These are phyloP conservation scores for Vicia sativa DNA, from an alignment of 306 rosid genomes.

Conservation along the genomic window DNA sequence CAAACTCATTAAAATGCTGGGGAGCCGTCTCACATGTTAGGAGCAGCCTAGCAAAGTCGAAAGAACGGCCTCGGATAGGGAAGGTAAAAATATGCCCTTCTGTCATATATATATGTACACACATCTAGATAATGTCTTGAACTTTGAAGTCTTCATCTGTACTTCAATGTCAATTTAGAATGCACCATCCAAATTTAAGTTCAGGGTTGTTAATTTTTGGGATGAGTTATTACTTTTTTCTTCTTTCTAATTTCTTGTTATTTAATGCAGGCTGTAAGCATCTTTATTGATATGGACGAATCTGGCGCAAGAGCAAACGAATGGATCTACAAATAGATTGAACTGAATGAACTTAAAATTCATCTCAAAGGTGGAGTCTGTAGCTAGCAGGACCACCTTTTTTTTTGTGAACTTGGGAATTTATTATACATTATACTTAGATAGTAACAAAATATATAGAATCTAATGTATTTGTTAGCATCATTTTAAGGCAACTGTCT, in stretches of 20 bases:
- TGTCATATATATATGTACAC: neutral
- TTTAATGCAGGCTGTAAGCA: conserved; percentile 87
- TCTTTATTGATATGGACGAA: conserved; percentile 92
- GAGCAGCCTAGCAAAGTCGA: conserved; percentile 75
- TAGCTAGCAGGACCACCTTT: conserved; percentile 28
- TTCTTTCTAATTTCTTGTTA: neutral
- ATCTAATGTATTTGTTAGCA: conserved; percentile 36
- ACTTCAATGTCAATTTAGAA: no score
- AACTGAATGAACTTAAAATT: conserved; percentile 27
- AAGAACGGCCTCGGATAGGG: conserved; percentile 95
- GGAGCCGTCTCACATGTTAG: conserved; percentile 99
- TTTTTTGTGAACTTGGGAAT: conserved; percentile 21
- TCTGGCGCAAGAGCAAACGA: conserved; percentile 90
- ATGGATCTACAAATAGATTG: conserved; percentile 85
- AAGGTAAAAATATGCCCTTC: conserved; percentile 58
- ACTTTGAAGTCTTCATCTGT: no score
- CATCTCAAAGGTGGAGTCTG: conserved; percentile 25
- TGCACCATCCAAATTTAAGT: neutral
- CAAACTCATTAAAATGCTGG: conserved; percentile 90
- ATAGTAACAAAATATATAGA: conserved; percentile 26
- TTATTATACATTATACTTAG: conserved; percentile 26
- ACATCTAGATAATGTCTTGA: neutral
- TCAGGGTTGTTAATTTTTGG: neutral
- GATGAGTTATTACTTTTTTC: conserved; percentile 1
- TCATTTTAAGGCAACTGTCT: conserved; percentile 38